Evolutionary conservation across 306 rosid species (phyloP).

Genomic region (Cyamopsis tetragonoloba): DNA sequence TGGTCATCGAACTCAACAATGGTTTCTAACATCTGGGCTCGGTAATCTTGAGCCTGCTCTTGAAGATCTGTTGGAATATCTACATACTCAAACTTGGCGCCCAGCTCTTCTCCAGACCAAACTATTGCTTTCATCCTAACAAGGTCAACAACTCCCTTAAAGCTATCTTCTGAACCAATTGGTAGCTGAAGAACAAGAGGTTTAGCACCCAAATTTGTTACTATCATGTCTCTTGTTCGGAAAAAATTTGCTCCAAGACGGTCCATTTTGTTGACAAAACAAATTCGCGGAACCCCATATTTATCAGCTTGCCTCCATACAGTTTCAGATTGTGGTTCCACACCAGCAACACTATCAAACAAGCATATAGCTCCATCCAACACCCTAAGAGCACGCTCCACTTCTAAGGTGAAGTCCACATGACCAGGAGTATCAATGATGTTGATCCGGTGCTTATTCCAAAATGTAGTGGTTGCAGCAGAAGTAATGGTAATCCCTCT

Average conservation of each 20-base stretch:
- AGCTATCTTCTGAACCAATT: conserved; percentile 79
- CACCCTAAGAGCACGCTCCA: conserved; percentile 96
- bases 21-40: conserved; percentile 67
- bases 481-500: conserved; percentile 98
- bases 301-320: conserved; percentile 99
- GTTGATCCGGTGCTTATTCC: conserved; percentile 92
- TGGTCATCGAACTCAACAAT: conserved; percentile 79
- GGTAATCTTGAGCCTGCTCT: conserved; percentile 69
- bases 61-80: conserved; percentile 76
- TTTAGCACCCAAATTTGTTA: conserved; percentile 87
- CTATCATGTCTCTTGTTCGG: conserved; percentile 95
- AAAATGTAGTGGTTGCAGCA: conserved; percentile 95
- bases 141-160: conserved; percentile 82
- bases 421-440: conserved; percentile 98
- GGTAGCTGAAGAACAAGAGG: conserved; percentile 93
- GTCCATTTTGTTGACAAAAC: conserved; percentile 96
- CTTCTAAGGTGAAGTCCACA: conserved; percentile 94
- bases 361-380: conserved; percentile 94
- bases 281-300: conserved; percentile 93
- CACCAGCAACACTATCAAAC: conserved; percentile 98
- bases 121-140: conserved; percentile 89
- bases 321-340: conserved; percentile 95
- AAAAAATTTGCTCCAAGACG: conserved; percentile 95
- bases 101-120: conserved; percentile 96
- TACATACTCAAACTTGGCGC: conserved; percentile 72